These are phyloP conservation scores for Mercurialis annua DNA, from an alignment of 345 rosid species.

Conservation along the genomic window DNA sequence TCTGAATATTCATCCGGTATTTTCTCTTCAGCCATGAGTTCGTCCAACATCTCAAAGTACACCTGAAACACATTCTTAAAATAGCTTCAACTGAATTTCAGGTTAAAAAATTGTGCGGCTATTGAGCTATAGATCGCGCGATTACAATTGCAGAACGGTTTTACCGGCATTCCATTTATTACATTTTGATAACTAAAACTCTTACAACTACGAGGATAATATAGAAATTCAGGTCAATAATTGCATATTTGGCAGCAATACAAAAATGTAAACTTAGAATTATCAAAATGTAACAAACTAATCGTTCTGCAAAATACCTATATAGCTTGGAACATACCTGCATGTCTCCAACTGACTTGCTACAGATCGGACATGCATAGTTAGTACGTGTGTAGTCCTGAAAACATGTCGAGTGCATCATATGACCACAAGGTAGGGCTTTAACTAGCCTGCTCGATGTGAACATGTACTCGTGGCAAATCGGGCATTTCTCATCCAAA, in stretches of 20 bases:
- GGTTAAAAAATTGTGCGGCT: too few species aligned
- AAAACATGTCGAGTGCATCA: constrained; percentile 88
- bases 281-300: not conserved
- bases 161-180: too few species aligned
- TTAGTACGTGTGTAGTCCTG: constrained; percentile 72
- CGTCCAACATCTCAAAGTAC: constrained; percentile 77
- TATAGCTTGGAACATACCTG: constrained; percentile 54
- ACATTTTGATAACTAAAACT: too few species aligned
- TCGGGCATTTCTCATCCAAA: constrained; percentile 80
- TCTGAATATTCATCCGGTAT: constrained; percentile 61
- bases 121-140: too few species aligned
- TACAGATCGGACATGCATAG: constrained; percentile 78
- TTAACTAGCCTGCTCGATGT: constrained; percentile 62
- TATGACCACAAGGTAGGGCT: constrained; percentile 83
- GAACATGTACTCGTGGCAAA: constrained; percentile 73
- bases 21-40: constrained; percentile 64
- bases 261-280: not conserved
- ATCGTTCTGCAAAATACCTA: not conserved
- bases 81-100: too few species aligned
- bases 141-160: too few species aligned
- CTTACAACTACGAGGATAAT: too few species aligned
- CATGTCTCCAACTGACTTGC: constrained; percentile 95
- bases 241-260: not conserved
- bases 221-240: not conserved
- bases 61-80: constrained; percentile 44